Base-by-base conservation (phyloP, 2,329 filamentous ascomycete genomes). In the Plectosphaerella plurivora region DNA sequence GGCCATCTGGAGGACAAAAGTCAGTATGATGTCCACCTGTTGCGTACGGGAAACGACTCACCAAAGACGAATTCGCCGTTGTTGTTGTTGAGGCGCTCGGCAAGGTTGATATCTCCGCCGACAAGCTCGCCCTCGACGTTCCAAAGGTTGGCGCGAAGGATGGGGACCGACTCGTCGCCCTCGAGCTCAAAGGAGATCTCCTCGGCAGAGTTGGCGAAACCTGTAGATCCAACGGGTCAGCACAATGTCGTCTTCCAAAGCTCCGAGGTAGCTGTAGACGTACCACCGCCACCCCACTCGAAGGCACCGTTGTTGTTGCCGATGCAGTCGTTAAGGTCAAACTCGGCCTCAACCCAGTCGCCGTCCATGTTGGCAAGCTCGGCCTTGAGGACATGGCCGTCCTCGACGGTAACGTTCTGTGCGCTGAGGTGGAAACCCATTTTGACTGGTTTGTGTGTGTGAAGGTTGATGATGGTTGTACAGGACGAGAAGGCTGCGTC, bases 351-450 rank as follows among this genome's bases (percentile, higher is more conserved):
- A 24, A 71, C 59, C 50, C 62, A 64, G 1, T 78, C 70, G 42
- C 75, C 78, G 6, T 75, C 63, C 3, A 53, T 67, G 49, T 70
- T 70, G 49, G 51, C 53, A 47, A 78, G 73, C 46, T 63, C 57
- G 53, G 72, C 75, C 24, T 58, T 65, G 53, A 82, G 78, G 59
- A 77, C 73, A 64, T 75, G 71, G 57, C 69, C 71, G 58, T 81
- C 72, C 47, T 78, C 75, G 57, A 82, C 63, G 59, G 67, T 68
- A 61, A 81, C 73, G 56, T 75, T 57, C 45, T 70, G 53, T 46
- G 75, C 72, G 49, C 72, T 71, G 51, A 61, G 54, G 66, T 82
- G 76, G 72, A 84, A 84, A 65, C 69, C 73, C 74, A 76, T 76
- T 41, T 15, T 62, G 55, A 46, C 46, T 59, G 5, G 35, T 56